Conservation (phyloP, 345 rosid species). For the Populus davidiana region DNA sequence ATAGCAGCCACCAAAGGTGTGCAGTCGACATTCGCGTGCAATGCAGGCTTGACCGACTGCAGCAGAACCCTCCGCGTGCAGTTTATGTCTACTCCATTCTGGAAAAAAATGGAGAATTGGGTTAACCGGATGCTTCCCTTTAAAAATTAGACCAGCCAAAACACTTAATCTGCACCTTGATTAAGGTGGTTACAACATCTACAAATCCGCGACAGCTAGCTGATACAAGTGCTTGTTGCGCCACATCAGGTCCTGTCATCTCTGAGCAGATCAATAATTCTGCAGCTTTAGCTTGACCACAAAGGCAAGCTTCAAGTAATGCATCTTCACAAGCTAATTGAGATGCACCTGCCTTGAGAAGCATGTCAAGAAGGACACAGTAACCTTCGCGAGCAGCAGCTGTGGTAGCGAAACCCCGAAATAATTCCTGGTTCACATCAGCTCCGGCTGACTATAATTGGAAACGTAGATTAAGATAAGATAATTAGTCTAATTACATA, state of each 20-base stretch:
- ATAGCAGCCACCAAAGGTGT: slow-evolving; percentile 36
- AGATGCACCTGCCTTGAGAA: slow-evolving; percentile 42
- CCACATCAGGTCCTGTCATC: slow-evolving; percentile 33
- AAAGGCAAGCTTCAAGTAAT: slow-evolving; percentile 34
- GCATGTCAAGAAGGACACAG: slow-evolving; percentile 31
- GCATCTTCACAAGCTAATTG: slow-evolving; percentile 35
- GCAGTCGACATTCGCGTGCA: slow-evolving; percentile 36
- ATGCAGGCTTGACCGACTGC: slow-evolving; percentile 30
- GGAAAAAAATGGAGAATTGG: background rate
- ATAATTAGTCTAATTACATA: background rate
- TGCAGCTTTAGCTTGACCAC: slow-evolving; percentile 31
- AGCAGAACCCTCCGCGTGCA: slow-evolving; percentile 14
- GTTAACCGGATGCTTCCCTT: background rate
- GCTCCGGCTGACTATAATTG: slow-evolving; percentile 35
- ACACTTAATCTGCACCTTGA: slow-evolving; percentile 17
- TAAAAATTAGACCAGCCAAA: slow-evolving; percentile 1
- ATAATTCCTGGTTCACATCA: slow-evolving; percentile 37
- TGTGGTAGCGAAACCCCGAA: slow-evolving; percentile 39
- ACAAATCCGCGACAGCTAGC: slow-evolving; percentile 35
- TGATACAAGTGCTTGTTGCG: slow-evolving; percentile 32
- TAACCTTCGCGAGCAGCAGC: slow-evolving; percentile 44
- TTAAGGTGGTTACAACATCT: slow-evolving; percentile 23
- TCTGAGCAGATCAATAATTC: slow-evolving; percentile 34
- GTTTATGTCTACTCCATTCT: slow-evolving; percentile 35
- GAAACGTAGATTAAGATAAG: background rate